A percentile compares a stretch with the other conserved stretches of the same genome.
Conservation (phyloP, 805 yeast genomes). For the Lipomyces kockii region DNA sequence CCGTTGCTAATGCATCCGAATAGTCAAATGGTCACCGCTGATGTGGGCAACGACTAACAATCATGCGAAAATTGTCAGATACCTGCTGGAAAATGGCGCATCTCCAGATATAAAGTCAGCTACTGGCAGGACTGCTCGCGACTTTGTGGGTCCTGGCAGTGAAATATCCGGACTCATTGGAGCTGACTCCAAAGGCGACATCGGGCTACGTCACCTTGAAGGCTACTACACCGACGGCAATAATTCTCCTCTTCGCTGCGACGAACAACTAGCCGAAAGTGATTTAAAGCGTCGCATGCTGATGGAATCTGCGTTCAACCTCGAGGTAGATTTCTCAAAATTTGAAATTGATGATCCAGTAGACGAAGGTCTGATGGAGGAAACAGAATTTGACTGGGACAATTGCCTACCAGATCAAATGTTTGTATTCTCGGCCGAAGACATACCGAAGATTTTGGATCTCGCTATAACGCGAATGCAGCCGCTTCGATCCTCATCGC, state of each 20-base stretch:
- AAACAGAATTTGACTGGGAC: conserved; percentile 48
- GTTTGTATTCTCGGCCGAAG: conserved; percentile 47
- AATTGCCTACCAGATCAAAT: conserved; percentile 49
- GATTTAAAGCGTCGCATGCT: conserved; percentile 37
- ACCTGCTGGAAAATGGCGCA: conserved; percentile 66
- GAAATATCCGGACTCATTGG: conserved; percentile 61
- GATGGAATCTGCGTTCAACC: conserved; percentile 42
- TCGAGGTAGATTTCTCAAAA: conserved; percentile 44
- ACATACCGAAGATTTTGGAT: conserved; percentile 48
- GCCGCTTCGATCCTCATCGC: conserved; percentile 47
- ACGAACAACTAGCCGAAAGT: conserved; percentile 28
- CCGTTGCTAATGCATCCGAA: not conserved
- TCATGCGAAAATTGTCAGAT: conserved; percentile 58
- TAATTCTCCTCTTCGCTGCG: conserved; percentile 19
- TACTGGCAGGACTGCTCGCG: conserved; percentile 57
- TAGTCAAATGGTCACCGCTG: conserved; percentile 55
- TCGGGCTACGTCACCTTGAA: conserved; percentile 18
- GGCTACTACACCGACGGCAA: conserved; percentile 41
- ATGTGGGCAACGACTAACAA: conserved; percentile 85
- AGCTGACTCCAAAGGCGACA: conserved; percentile 13
- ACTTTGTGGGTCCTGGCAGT: conserved; percentile 60
- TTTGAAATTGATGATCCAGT: conserved; percentile 36
- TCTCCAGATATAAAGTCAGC: conserved; percentile 56
- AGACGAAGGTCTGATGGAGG: conserved; percentile 27
- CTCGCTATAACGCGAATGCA: conserved; percentile 45